Conservation (phyloP, 2,329 filamentous ascomycete genomes). For the Trichoderma koningiopsis region DNA sequence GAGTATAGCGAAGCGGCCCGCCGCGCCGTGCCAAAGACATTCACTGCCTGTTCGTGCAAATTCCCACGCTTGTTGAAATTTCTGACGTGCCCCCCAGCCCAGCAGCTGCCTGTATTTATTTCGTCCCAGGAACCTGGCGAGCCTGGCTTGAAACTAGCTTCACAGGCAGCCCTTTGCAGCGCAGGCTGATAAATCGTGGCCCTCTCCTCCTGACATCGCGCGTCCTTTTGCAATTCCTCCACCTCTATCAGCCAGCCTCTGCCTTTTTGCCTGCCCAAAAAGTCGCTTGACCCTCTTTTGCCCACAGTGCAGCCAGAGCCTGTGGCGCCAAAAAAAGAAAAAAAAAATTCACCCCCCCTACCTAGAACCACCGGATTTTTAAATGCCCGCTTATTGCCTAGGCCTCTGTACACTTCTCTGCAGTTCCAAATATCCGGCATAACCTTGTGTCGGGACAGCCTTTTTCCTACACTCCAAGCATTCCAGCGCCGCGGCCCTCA, state of each 20-base stretch:
- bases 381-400: slow-evolving; percentile 39
- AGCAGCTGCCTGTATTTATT: slow-evolving; percentile 27
- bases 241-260: slow-evolving; percentile 30
- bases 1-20: not conserved
- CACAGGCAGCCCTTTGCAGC: slow-evolving; percentile 26
- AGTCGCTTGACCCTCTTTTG: not conserved
- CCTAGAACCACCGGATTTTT: slow-evolving; percentile 25
- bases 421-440: slow-evolving; percentile 41
- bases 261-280: slow-evolving; percentile 25
- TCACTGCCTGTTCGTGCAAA: not conserved
- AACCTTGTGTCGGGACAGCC: slow-evolving; percentile 45
- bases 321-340: slow-evolving; percentile 9
- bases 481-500: slow-evolving; percentile 36
- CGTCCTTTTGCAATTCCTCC: slow-evolving; percentile 26
- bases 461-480: slow-evolving; percentile 28
- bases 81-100: slow-evolving; percentile 29
- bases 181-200: slow-evolving; percentile 36
- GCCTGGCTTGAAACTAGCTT: slow-evolving; percentile 18
- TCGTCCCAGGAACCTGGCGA: slow-evolving; percentile 7
- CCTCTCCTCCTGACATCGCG: slow-evolving; percentile 26
- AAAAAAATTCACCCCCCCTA: not conserved
- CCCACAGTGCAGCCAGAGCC: slow-evolving; percentile 14
- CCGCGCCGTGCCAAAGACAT: not conserved
- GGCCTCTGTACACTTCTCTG: slow-evolving; percentile 24
- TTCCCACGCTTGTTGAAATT: slow-evolving; percentile 27